Evolutionary conservation across 1,284 basidiomycete species (phyloP), one percentile per base, ranked within the genome.

Genomic region (Leucoagaricus sp.): DNA sequence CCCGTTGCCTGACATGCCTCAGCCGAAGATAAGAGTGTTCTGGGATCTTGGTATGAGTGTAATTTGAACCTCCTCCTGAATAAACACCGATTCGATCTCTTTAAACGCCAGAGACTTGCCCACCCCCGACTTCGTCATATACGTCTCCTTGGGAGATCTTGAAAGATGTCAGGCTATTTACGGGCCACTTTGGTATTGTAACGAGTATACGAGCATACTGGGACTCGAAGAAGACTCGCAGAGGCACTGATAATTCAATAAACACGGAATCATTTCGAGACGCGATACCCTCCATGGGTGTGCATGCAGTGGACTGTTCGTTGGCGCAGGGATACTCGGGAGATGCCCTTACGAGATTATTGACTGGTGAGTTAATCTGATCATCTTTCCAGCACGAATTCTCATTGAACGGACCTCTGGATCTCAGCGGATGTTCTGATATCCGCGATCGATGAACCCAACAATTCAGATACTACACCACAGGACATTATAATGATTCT

Each of bases 1-100:
- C n/a, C n/a, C n/a, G 45, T 13, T 40, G n/a, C 6, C n/a, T 15
- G 3, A 34, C 7, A 58, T 54, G 53, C 45, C 57, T 49, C 52
- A n/a, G 23, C 40, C 40, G 13, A 54, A 45, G 29, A 45, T 59
- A 25, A 34, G 40, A 31, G 46, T 59, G n/a, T 59, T 61, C 8
- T 63, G 62, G 62, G 62, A 63, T 33, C 53, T 60, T 13, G 60
- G 62, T 58, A 48, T 52, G 54, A 25, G 1, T 31, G 45, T 29
- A 31, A n/a, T 13, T 9, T n/a, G 17, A n/a, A 31, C 15, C 44
- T 46, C 26, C 26, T 15, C n/a, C 19, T n/a, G 12, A 42, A 19
- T 42, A 19, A 5, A 3, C 29, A 31, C 10, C 17, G 12, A n/a
- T 5, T n/a, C 17, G 36, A 9, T 33, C 3, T 9, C 19, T 33